A percentile compares a stretch with the other conserved stretches of the same genome.
These are phyloP conservation scores for Heliocybe sulcata DNA, from an alignment of 1,284 basidiomycete species.

Conservation along the genomic window DNA sequence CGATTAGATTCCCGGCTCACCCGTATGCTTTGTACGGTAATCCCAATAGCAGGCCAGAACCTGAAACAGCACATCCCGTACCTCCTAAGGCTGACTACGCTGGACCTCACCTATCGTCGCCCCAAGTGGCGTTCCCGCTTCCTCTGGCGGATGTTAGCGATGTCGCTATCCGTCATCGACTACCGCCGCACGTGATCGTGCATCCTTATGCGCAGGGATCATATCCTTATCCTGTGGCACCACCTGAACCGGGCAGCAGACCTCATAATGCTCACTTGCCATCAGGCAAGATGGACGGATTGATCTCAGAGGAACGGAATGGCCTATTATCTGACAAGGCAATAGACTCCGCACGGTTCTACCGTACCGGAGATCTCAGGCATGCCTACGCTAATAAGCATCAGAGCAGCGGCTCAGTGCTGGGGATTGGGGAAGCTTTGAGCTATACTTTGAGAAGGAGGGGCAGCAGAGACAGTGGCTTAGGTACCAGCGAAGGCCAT, in stretches of 20 bases:
- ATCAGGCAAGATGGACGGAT: constrained; percentile 40
- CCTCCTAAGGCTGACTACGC: constrained; percentile 32
- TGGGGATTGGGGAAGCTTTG: constrained; percentile 40
- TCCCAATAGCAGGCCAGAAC: constrained; percentile 16
- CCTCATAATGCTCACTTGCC: constrained; percentile 34
- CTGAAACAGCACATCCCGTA: constrained; percentile 9
- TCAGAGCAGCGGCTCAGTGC: constrained; percentile 15
- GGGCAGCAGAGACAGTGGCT: constrained; percentile 36
- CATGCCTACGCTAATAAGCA: constrained; percentile 7
- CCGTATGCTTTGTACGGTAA: constrained; percentile 48
- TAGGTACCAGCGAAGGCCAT: constrained; percentile 37
- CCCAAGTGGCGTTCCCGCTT: constrained; percentile 2
- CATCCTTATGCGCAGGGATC: not conserved
- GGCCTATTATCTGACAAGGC: constrained; percentile 38
- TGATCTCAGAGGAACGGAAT: constrained; percentile 40
- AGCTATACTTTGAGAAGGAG: constrained; percentile 26
- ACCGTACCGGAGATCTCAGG: not conserved
- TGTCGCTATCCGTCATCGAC: constrained; percentile 38
- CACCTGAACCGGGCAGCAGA: constrained; percentile 8
- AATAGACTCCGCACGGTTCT: constrained; percentile 8
- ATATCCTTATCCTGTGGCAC: constrained; percentile 26
- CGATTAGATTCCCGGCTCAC: constrained; percentile 39
- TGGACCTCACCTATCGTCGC: constrained; percentile 32
- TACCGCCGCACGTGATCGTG: constrained; percentile 36
- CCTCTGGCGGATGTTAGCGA: constrained; percentile 18